Base-by-base conservation (phyloP, 192 early-diverging fungal species). In the Coemansia sp. region DNA sequence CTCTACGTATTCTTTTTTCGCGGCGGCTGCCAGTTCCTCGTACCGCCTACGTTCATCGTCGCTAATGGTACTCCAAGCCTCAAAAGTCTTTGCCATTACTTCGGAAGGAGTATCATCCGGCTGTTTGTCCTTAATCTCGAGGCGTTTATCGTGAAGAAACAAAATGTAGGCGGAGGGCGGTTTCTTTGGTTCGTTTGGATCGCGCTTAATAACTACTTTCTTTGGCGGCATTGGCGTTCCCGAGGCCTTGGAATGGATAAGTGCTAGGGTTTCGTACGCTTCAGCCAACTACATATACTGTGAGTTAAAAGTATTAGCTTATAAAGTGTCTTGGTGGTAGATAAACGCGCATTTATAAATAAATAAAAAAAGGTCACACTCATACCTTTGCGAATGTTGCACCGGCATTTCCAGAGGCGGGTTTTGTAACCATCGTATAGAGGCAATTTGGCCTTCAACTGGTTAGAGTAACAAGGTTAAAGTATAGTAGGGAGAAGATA, bases 221-320 rank as follows among this genome's bases (percentile, higher is more conserved):
- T 58, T 58, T 58, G 28, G 14, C 3, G 55, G 30, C 30, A 58
- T n/a, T 5, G 55, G 55, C 13, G 4, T 32, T 13, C 55, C 55
- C 14, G 55, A 58, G 16, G 7, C 30, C 55, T 30, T 33, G 14
- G 55, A 58, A 32, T 58, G 55, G 14, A 58, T 35, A 2, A 58
- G 55, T 35, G 55, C 55, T 33, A 58, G 55, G 30, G 55, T 33
- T 33, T 58, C 55, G 30, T 58, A 58, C 30, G 55, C 55, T 2
- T 58, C 55, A 17, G 55, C 30, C 16, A 58, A 17, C 55, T 58
- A 58, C 30, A 58, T 33, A 7, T 52, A 11, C 11, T 13, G 23
- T 19, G 30, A 17, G 14, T 5, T 33, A 7, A 33, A 32, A 2
- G 16, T 6, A 32, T 30, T 30, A 30, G 21, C 14, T 30, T 58